Base-by-base conservation (phyloP, 2,329 filamentous ascomycete species). In the Pyrenochaeta sp. region DNA sequence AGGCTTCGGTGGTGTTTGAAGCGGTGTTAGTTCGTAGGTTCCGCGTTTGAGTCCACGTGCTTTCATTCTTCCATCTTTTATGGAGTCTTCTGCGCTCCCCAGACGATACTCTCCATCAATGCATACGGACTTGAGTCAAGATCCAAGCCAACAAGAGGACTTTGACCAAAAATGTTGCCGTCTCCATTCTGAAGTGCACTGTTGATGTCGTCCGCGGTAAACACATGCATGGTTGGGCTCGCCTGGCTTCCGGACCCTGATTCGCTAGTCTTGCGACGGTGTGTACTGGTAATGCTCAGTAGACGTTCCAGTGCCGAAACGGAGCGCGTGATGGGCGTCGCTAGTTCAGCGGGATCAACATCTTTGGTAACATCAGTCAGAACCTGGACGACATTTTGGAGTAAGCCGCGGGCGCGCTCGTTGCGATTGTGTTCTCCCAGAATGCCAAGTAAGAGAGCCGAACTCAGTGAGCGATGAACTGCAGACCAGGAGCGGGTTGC, bases 31-130 rank as follows among this genome's bases (percentile, higher is more conserved):
- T n/a, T n/a, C n/a, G n/a, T n/a, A n/a, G n/a, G n/a, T n/a, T n/a
- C n/a, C n/a, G n/a, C n/a, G n/a, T n/a, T n/a, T n/a, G n/a, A n/a
- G n/a, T n/a, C n/a, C n/a, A n/a, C n/a, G n/a, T n/a, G n/a, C n/a
- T n/a, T n/a, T n/a, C n/a, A n/a, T n/a, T n/a, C n/a, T n/a, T n/a
- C n/a, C n/a, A n/a, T 10, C 6, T 9, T 41, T 65, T 55, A 67
- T 41, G 53, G 58, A 8, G 62, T 59, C 44, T 65, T 71, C 41
- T 65, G 62, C n/a, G 55, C 51, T 13, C 72, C 72, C 72, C 73
- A 74, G 8, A 79, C 67, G 35, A 79, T 79, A 4, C 69, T 73
- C 48, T 79, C 76, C 65, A 78, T 71, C 4, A 78, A 68, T 13
- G 74, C 74, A 56, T 79, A 77, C 6, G 76, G 76, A 17, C 69